A percentile compares a stretch with the other conserved stretches of the same genome.
These are phyloP conservation scores for Ophiostoma fasciatum DNA, from an alignment of 2,329 filamentous ascomycete genomes.

Conservation along the genomic window DNA sequence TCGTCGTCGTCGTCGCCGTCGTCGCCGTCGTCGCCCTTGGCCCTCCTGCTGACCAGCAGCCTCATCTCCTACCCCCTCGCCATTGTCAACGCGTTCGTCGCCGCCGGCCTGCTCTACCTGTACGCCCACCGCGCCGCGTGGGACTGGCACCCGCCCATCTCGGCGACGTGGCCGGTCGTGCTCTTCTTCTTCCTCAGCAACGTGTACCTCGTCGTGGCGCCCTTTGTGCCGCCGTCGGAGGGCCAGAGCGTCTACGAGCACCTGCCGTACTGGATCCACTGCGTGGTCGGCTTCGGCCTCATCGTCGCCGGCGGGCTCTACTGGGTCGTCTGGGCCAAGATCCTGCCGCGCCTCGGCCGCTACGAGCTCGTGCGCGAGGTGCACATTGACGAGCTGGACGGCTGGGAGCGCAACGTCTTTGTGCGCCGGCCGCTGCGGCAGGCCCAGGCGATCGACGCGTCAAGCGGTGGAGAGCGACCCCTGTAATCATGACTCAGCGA, in stretches of 20 bases:
- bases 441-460: no score
- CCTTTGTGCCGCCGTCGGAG: slow-evolving; percentile 37
- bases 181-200: slow-evolving; percentile 47
- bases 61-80: slow-evolving; percentile 51
- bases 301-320: slow-evolving; percentile 37
- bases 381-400: slow-evolving; percentile 40
- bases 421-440: slow-evolving; percentile 22
- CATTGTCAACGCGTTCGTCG: slow-evolving; percentile 40
- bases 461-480: no score
- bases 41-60: slow-evolving; percentile 18
- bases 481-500: no score
- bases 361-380: slow-evolving; percentile 43
- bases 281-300: slow-evolving; percentile 40
- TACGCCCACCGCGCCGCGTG: slow-evolving; percentile 32
- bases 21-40: not conserved
- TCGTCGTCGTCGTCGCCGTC: not conserved
- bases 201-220: slow-evolving; percentile 44
- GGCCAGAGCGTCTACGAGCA: slow-evolving; percentile 37
- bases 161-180: slow-evolving; percentile 36
- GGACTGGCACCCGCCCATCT: slow-evolving; percentile 40
- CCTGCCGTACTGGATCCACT: slow-evolving; percentile 44
- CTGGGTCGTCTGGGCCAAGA: slow-evolving; percentile 39
- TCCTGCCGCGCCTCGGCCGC: slow-evolving; percentile 34
- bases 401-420: slow-evolving; percentile 47
- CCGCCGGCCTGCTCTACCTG: slow-evolving; percentile 36